A percentile compares a stretch with the other conserved stretches of the same genome.
Conservation (phyloP, 257 asterid genomes). For the Phtheirospermum japonicum region DNA sequence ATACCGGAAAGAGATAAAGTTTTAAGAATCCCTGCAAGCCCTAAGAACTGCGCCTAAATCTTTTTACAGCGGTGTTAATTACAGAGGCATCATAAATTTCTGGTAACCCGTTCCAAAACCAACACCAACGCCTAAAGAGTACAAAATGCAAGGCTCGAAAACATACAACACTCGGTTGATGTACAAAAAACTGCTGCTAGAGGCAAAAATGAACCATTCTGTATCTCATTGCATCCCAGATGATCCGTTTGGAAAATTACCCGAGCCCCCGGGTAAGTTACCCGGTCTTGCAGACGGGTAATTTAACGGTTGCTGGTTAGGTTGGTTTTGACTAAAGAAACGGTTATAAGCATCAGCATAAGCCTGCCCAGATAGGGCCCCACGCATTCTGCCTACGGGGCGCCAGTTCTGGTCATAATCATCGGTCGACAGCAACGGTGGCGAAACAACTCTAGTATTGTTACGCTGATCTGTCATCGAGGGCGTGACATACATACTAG, state of each 20-base stretch:
- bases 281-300: constrained; percentile 17
- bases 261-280: constrained; percentile 26
- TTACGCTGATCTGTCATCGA: constrained; percentile 22
- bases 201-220: no score
- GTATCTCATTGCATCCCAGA: not conserved
- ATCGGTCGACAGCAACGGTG: constrained; percentile 27
- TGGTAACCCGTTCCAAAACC: no score
- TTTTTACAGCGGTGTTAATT: no score
- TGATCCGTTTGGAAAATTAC: constrained; percentile 11
- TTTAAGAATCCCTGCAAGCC: no score
- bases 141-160: not conserved
- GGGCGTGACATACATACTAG: constrained; percentile 17
- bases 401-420: constrained; percentile 37
- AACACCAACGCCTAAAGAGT: no score
- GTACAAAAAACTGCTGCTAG: not conserved
- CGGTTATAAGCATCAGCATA: constrained; percentile 41
- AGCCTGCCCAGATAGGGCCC: constrained; percentile 54
- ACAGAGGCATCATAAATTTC: no score
- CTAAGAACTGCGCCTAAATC: no score
- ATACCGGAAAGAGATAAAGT: no score
- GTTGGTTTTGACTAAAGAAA: constrained; percentile 33
- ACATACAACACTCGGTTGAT: not conserved
- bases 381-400: constrained; percentile 54
- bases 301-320: constrained; percentile 25
- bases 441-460: constrained; percentile 20